Evolutionary conservation across 2,329 filamentous ascomycete species (phyloP).

Genomic region (Cladosporium sp.): DNA sequence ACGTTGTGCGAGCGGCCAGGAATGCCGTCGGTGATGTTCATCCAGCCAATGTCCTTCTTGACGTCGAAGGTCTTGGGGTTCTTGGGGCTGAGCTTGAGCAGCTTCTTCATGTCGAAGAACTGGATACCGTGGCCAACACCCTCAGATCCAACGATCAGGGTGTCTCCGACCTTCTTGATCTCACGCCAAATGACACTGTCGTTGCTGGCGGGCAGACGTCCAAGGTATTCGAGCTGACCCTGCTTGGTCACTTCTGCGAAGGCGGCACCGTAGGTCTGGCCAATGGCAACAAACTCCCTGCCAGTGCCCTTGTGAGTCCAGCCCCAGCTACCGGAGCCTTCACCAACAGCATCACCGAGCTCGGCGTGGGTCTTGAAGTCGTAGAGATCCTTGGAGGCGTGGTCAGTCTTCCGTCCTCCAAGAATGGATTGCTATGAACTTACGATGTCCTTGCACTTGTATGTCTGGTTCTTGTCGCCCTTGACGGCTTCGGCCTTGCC

Average conservation of each 20-base stretch:
- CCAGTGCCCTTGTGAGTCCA: slow-evolving; percentile 54
- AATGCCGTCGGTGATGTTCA: slow-evolving; percentile 43
- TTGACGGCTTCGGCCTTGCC: slow-evolving; percentile 48
- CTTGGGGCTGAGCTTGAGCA: slow-evolving; percentile 49
- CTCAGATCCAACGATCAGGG: slow-evolving; percentile 47
- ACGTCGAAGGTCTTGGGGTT: slow-evolving; percentile 45
- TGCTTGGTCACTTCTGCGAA: slow-evolving; percentile 54
- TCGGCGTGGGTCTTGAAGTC: slow-evolving; percentile 57
- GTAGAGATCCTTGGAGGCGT: slow-evolving; percentile 51
- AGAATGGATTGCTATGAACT: not conserved
- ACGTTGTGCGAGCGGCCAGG: slow-evolving; percentile 53
- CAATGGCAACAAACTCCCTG: slow-evolving; percentile 57
- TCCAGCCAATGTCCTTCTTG: slow-evolving; percentile 43
- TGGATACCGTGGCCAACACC: slow-evolving; percentile 58
- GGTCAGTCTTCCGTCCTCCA: not conserved
- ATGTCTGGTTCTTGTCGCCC: slow-evolving; percentile 51
- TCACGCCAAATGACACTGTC: slow-evolving; percentile 54
- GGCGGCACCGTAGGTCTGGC: slow-evolving; percentile 56
- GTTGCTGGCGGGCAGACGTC: slow-evolving; percentile 53
- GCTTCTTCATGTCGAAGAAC: slow-evolving; percentile 63
- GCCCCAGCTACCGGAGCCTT: slow-evolving; percentile 54
- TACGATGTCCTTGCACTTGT: slow-evolving; percentile 43
- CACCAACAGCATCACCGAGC: slow-evolving; percentile 50
- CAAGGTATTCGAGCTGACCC: slow-evolving; percentile 55
- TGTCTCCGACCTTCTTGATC: slow-evolving; percentile 48